Evolutionary conservation across 306 rosid genomes (phyloP), one percentile per base, ranked within the genome.

Genomic region (Rosa rugosa): DNA sequence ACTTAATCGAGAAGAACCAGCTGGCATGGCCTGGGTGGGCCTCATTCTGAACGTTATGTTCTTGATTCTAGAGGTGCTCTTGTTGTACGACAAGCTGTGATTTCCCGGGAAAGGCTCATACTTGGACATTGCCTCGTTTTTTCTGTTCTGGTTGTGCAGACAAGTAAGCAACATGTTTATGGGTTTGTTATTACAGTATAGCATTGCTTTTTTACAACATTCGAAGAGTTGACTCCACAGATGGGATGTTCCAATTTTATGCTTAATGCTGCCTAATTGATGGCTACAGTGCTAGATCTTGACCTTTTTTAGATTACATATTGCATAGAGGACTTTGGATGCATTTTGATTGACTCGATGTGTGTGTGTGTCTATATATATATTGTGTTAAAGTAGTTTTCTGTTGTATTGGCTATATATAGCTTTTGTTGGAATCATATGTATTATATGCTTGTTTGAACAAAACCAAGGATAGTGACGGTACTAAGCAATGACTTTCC

Each of bases 51-150:
- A 31, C 34, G 34, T 1, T 31, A 31, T 31, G 34, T 31, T 31
- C 34, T 31, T 79, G 98, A 94, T 87, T 92, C 97, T 80, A 92
- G 93, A 88, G 97, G 98, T 76, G 93, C 97, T 77, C 97, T 92
- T 72, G 98, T 94, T 84, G 97, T 90, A 85, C 87, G 98, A 83
- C 93, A 27, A 79, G 97, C 92, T 41, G 98, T 94, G 83, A 91
- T 94, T 75, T 84, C 85, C 47, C 90, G 98, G 87, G 98, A 94
- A 86, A 87, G 98, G 77, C 98, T 92, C 36, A 86, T 87, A 77
- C 84, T 94, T 69, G 98, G 94, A 83, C 98, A 94, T 79, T 94
- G 98, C 75, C 94, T 94, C 71, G 93, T 92, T 79, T 97, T 92
- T 56, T 90, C 97, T n/a, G 75, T 88, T 80, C 83, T 94, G 71